These are phyloP conservation scores for Solanum clarkiae DNA, from an alignment of 257 asterid genomes.

Conservation along the genomic window DNA sequence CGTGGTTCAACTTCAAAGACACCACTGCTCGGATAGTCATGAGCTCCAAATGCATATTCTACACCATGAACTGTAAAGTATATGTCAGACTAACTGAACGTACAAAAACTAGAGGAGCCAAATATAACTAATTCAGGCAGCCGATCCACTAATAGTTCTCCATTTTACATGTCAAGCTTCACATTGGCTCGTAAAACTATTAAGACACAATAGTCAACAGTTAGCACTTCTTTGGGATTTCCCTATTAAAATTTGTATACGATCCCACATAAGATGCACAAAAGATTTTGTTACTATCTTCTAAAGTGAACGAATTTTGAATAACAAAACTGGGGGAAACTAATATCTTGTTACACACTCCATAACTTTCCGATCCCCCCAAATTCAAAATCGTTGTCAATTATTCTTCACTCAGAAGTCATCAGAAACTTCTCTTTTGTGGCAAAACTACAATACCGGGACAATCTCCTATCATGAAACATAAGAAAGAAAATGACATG, in stretches of 20 bases:
- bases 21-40: slow-evolving; percentile 5
- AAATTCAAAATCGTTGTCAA: neutral
- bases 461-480: neutral
- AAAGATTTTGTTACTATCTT: neutral
- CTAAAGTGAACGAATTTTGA: neutral
- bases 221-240: neutral
- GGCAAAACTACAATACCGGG: neutral
- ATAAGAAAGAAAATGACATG: neutral
- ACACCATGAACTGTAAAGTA: slow-evolving; percentile 12
- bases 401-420: neutral
- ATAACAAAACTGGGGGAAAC: neutral
- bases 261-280: neutral
- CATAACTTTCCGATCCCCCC: neutral
- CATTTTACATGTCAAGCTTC: neutral
- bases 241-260: neutral
- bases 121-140: neutral
- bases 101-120: neutral
- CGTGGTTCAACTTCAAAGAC: slow-evolving; percentile 10
- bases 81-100: no score
- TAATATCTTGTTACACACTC: neutral
- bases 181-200: neutral
- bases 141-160: neutral
- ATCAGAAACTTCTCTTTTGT: neutral
- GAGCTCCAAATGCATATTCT: slow-evolving; percentile 11
- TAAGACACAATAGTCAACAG: neutral